Percentiles rank a stretch among this genome's conserved stretches.
phyloP scores from a whole-genome alignment of 1,139 yeast genomes.

The Geotrichum macrosporum region DNA sequence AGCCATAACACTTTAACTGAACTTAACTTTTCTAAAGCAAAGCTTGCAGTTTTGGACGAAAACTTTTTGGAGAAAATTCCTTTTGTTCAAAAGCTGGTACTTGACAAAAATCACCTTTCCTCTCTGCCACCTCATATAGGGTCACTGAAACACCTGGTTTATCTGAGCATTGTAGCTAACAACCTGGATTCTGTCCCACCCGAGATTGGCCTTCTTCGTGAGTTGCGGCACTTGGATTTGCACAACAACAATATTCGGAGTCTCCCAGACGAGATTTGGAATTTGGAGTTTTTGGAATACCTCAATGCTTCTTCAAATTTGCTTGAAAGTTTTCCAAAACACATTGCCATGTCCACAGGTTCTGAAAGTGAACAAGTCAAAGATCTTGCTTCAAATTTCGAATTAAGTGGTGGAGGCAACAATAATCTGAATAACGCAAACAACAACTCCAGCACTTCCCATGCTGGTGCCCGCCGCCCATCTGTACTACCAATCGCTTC shows the following conservation, averaged over 20 bases:
- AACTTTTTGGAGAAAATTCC: constrained; percentile 59
- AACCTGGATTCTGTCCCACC: constrained; percentile 70
- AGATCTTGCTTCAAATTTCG: constrained; percentile 12
- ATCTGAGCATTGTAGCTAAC: constrained; percentile 69
- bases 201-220: constrained; percentile 57
- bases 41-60: constrained; percentile 66
- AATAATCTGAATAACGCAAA: too few relatives aligned
- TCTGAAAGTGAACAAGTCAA: constrained; percentile 17
- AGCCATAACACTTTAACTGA: constrained; percentile 58
- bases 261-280: constrained; percentile 68
- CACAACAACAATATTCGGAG: constrained; percentile 78
- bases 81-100: constrained; percentile 64
- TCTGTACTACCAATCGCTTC: constrained; percentile 27
- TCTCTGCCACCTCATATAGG: constrained; percentile 70
- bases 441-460: too few relatives aligned
- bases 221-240: constrained; percentile 66
- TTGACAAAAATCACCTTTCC: constrained; percentile 81
- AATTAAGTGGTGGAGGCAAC: too few relatives aligned
- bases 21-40: constrained; percentile 75
- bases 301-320: constrained; percentile 80
- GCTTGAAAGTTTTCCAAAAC: constrained; percentile 59
- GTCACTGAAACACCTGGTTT: constrained; percentile 52
- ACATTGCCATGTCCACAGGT: constrained; percentile 13
- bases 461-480: constrained; percentile 26
- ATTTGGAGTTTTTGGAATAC: constrained; percentile 50